A percentile compares a stretch with the other conserved stretches of the same genome.
These are phyloP conservation scores for Xylaria venustula DNA, from an alignment of 495 filamentous ascomycete species.

Conservation along the genomic window DNA sequence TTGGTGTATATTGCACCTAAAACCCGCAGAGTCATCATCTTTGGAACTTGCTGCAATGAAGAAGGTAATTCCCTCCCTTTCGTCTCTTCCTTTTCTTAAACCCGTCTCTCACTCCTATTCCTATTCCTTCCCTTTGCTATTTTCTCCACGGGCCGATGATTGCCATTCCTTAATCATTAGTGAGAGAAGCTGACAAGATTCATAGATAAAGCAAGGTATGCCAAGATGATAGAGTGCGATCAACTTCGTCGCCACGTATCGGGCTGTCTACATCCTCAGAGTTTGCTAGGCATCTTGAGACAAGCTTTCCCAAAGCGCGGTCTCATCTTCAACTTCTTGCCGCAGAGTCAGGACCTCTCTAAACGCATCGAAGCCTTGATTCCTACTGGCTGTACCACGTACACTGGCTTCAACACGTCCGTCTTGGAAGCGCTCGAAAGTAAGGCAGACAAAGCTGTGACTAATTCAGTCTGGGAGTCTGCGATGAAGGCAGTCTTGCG, in stretches of 20 bases:
- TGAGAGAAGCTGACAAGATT: neutral
- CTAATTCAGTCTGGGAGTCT: slow-evolving; percentile 19
- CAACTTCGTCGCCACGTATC: neutral
- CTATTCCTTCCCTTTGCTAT: too few relatives aligned
- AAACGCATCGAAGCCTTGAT: slow-evolving; percentile 19
- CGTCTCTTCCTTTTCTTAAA: neutral
- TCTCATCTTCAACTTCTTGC: slow-evolving; percentile 33
- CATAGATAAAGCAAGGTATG: neutral
- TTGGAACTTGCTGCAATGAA: neutral
- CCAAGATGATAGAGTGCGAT: neutral
- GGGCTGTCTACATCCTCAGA: slow-evolving; percentile 23
- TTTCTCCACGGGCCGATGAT: neutral
- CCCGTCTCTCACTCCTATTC: too few relatives aligned
- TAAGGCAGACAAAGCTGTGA: neutral
- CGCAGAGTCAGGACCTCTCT: slow-evolving; percentile 21
- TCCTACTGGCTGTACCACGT: slow-evolving; percentile 26
- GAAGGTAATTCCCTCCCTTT: neutral
- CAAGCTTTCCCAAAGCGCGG: slow-evolving; percentile 21
- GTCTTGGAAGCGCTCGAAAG: neutral
- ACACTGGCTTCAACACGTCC: slow-evolving; percentile 11
- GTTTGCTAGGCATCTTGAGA: slow-evolving; percentile 25
- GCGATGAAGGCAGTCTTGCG: slow-evolving; percentile 22
- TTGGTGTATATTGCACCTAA: slow-evolving; percentile 18
- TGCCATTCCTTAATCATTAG: neutral
- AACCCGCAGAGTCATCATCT: neutral